These are phyloP conservation scores for Talaromyces atroroseus DNA, from an alignment of 2,329 filamentous ascomycete genomes.

Conservation along the genomic window DNA sequence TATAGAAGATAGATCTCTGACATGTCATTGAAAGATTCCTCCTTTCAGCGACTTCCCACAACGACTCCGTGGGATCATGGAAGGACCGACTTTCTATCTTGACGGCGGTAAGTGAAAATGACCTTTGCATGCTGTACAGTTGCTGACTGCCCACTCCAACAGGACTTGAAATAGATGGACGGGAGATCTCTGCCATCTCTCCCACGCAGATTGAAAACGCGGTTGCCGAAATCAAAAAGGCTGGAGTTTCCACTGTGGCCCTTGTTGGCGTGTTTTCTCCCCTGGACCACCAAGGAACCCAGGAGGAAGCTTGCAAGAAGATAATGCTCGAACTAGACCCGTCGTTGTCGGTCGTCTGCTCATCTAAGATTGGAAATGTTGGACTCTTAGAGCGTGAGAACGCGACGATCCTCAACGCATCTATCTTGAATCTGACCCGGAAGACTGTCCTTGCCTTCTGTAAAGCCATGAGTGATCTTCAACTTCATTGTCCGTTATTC, in stretches of 20 bases:
- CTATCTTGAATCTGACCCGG: conserved; percentile 54
- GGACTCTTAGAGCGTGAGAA: conserved; percentile 57
- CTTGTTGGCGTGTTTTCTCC: conserved; percentile 46
- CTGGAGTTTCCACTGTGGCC: conserved; percentile 36
- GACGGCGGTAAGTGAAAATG: conserved; percentile 2
- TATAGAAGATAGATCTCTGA: background rate
- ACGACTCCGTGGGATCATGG: conserved; percentile 22
- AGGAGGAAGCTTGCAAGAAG: conserved; percentile 37
- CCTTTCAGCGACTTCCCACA: conserved; percentile 46
- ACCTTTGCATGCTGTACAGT: too few relatives aligned
- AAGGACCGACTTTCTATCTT: conserved; percentile 7
- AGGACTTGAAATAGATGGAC: conserved; percentile 46
- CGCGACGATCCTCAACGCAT: conserved; percentile 59
- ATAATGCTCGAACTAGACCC: conserved; percentile 28
- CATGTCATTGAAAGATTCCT: conserved; percentile 27
- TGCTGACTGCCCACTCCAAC: background rate
- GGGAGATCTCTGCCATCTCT: conserved; percentile 39
- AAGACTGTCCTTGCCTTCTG: conserved; percentile 54
- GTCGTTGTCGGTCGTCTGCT: conserved; percentile 39
- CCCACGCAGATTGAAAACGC: conserved; percentile 33
- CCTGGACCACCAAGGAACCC: conserved; percentile 37
- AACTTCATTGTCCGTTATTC: conserved; percentile 52
- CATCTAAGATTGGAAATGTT: conserved; percentile 40
- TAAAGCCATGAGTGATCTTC: conserved; percentile 46
- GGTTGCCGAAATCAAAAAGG: conserved; percentile 29